Evolutionary conservation across 2,329 filamentous ascomycete species (phyloP), one percentile per base, ranked within the genome.

Genomic region (Sclerotinia subarctica): DNA sequence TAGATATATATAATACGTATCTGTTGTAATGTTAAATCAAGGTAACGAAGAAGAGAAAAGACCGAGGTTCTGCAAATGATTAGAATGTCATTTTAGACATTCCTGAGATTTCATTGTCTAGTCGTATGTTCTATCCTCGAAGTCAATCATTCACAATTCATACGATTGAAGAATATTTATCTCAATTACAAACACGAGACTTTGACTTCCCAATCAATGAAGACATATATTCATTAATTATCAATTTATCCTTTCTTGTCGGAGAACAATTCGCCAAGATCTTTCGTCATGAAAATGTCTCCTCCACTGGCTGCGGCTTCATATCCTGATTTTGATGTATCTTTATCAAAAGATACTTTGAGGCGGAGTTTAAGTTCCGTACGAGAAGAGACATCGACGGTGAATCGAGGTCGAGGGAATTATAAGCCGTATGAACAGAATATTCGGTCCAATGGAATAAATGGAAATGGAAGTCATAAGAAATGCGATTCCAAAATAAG

Each of bases 401-500:
- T n/a, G 35, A 44, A 26, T 62, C 21, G 29, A 13, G 10, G 26
- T 21, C 46, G 29, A 2, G 46, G n/a, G 5, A 51, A 62, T n/a
- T 13, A 38, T 5, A 38, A 11, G 19, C 46, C 46, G 11, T 62
- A 26, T 15, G 46, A 38, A 17, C 46, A 21, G 15, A 38, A 26
- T 17, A 26, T 38, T 42, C 46, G 46, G 7, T 24, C 24, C 3
- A 19, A 24, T 62, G 46, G 21, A 26, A 49, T 51, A 4, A 46
- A 51, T 51, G 59, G n/a, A 59, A 38, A 21, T 38, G 11, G 6
- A 7, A 54, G 6, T n/a, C 24, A 64, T 46, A 21, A 13, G 49
- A 54, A 54, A 64, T 53, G 38, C 44, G 64, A 60, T 60, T 66
- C 64, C 17, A 66, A 60, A 59, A 52, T 66, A 44, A 52, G 44